A percentile compares a stretch with the other conserved stretches of the same genome.
Evolutionary conservation across 805 yeast species (phyloP).

Genomic region (Starmerella sp.): DNA sequence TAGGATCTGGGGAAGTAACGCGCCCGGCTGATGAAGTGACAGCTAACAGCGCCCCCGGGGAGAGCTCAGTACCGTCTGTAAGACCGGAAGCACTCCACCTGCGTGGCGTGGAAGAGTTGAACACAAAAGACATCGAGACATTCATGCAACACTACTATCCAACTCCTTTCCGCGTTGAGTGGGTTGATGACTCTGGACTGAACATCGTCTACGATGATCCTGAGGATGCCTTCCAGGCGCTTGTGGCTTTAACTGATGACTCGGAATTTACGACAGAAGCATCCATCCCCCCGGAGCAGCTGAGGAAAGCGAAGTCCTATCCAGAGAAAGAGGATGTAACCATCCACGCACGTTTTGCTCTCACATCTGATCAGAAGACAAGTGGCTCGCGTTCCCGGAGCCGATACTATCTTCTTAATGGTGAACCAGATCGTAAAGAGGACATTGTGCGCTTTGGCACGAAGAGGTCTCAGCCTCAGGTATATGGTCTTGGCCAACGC

Average conservation of each 20-base stretch:
- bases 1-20: not conserved
- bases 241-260: constrained; percentile 31
- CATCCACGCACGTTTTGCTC: constrained; percentile 40
- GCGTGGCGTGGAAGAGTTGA: constrained; percentile 52
- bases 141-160: constrained; percentile 41
- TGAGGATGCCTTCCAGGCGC: constrained; percentile 33
- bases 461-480: constrained; percentile 21
- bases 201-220: constrained; percentile 41
- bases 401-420: constrained; percentile 55
- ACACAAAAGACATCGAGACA: constrained; percentile 48
- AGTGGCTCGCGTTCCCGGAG: constrained; percentile 48
- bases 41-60: not conserved
- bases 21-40: not conserved
- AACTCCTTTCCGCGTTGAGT: constrained; percentile 35
- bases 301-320: constrained; percentile 29
- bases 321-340: constrained; percentile 29
- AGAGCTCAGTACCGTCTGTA: not conserved
- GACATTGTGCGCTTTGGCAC: constrained; percentile 24
- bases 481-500: constrained; percentile 17
- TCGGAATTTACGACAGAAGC: constrained; percentile 21
- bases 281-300: constrained; percentile 17
- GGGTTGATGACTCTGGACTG: constrained; percentile 56
- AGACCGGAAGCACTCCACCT: constrained; percentile 41
- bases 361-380: constrained; percentile 44
- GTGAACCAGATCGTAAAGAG: constrained; percentile 46